Conservation (phyloP, 345 rosid genomes). For the Syzygium aqueum region DNA sequence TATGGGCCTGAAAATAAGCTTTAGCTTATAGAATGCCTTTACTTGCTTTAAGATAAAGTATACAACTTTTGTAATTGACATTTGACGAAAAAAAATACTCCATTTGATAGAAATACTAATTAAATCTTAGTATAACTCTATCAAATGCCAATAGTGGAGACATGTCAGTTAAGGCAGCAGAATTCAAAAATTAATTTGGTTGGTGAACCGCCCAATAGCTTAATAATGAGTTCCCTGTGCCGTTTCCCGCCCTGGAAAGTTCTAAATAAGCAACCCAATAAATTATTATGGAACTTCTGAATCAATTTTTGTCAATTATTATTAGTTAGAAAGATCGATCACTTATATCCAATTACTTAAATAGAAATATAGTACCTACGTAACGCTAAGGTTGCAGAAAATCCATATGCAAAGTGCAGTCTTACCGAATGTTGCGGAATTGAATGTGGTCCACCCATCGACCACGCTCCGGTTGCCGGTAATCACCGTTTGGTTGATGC, state of each 20-base stretch:
- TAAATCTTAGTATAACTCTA: too few species aligned
- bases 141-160: neutral
- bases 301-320: neutral
- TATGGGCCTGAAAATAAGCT: neutral
- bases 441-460: conserved; percentile 87
- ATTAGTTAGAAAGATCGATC: neutral
- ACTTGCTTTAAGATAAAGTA: neutral
- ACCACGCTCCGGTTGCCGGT: conserved; percentile 76
- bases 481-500: conserved; percentile 69
- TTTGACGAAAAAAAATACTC: neutral
- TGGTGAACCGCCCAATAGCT: neutral
- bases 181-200: neutral
- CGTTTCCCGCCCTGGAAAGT: neutral
- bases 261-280: neutral
- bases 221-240: neutral
- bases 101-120: neutral
- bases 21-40: neutral
- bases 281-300: neutral
- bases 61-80: too few species aligned
- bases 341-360: neutral
- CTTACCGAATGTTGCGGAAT: conserved; percentile 84
- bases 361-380: neutral
- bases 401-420: neutral
- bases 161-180: neutral
- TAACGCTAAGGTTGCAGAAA: neutral